Conservation (phyloP, 768 basidiomycete species). For the Fomitopsis serialis region DNA sequence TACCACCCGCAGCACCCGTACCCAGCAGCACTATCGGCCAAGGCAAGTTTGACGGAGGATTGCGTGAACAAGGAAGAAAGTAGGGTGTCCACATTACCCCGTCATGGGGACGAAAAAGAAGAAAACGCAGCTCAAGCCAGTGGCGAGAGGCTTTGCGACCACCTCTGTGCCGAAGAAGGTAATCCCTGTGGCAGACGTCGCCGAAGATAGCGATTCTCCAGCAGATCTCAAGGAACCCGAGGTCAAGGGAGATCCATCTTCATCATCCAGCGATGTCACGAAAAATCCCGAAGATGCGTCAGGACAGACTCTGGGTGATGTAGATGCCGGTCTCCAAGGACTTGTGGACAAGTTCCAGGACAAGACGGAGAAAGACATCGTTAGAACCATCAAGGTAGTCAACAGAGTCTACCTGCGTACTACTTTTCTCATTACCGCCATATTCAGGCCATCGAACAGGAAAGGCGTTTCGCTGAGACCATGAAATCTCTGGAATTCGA, state of each 20-base stretch:
- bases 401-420: not conserved
- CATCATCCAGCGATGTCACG: conserved; percentile 5
- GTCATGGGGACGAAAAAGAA: conserved; percentile 69
- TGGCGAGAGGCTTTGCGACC: conserved; percentile 74
- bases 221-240: not conserved
- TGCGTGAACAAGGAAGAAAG: too few relatives aligned
- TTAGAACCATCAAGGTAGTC: conserved; percentile 62
- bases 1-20: too few relatives aligned
- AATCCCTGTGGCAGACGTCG: conserved; percentile 22
- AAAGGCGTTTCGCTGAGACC: conserved; percentile 65
- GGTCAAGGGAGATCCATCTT: conserved; percentile 19
- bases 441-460: conserved; percentile 70
- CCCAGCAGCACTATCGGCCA: not conserved
- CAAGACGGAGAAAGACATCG: conserved; percentile 82
- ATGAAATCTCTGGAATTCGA: conserved; percentile 63
- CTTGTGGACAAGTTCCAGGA: conserved; percentile 83
- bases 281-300: not conserved
- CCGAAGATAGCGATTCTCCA: conserved; percentile 18
- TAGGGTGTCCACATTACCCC: not conserved
- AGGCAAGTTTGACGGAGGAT: not conserved
- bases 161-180: conserved; percentile 80
- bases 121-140: conserved; percentile 73
- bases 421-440: not conserved
- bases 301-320: conserved; percentile 29
- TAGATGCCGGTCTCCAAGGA: conserved; percentile 58